A percentile compares a stretch with the other conserved stretches of the same genome.
Conservation (phyloP, 2,329 filamentous ascomycete species). For the Davidsoniella eucalypti region DNA sequence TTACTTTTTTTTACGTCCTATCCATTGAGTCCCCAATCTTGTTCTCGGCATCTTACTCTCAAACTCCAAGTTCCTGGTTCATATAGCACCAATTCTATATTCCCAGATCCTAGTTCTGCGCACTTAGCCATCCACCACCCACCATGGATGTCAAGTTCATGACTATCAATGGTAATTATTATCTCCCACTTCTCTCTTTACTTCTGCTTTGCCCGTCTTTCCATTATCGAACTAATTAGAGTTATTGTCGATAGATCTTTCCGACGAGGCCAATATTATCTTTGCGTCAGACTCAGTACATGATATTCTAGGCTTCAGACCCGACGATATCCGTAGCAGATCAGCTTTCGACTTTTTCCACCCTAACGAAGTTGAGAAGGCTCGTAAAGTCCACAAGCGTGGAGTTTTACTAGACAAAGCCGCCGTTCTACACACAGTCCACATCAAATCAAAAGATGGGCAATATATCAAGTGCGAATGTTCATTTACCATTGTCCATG, state of each 20-base stretch:
- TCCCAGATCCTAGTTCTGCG: too few relatives aligned
- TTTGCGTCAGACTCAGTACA: slow-evolving; percentile 72
- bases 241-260: slow-evolving; percentile 39
- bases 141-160: slow-evolving; percentile 77
- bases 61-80: too few relatives aligned
- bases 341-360: slow-evolving; percentile 81
- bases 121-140: neutral
- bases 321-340: slow-evolving; percentile 56
- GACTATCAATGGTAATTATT: slow-evolving; percentile 63
- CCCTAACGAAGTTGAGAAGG: slow-evolving; percentile 61
- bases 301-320: slow-evolving; percentile 67
- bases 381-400: slow-evolving; percentile 53
- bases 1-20: too few relatives aligned
- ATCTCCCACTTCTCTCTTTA: neutral
- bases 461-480: slow-evolving; percentile 68
- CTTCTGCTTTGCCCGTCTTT: neutral
- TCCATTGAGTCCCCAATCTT: too few relatives aligned
- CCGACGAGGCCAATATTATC: slow-evolving; percentile 58
- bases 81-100: too few relatives aligned
- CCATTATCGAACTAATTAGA: slow-evolving; percentile 5
- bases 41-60: too few relatives aligned
- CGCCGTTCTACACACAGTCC: slow-evolving; percentile 46
- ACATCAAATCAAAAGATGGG: slow-evolving; percentile 6
- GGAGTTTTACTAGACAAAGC: slow-evolving; percentile 69
- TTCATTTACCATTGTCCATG: slow-evolving; percentile 76